Evolutionary conservation across 1,284 basidiomycete genomes (phyloP), one percentile per base, ranked within the genome.

Genomic region (Cutaneotrichosporon sp.): DNA sequence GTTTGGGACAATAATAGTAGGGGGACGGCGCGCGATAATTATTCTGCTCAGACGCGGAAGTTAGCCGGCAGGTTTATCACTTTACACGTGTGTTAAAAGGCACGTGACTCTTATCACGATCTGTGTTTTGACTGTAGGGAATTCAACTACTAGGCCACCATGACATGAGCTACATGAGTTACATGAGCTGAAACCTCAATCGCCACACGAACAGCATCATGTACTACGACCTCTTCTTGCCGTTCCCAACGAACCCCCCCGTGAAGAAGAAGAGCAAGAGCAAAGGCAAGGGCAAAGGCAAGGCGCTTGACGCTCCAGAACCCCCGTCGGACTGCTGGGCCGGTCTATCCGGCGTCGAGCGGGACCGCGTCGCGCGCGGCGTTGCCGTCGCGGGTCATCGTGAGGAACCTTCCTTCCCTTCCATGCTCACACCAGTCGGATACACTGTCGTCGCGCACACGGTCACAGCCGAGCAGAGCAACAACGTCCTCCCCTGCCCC

Each of bases 151-250:
- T 26, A 26, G 26, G 26, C 26, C 26, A 26, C 26, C 26, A 3
- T 36, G 36, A 36, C 36, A 36, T 36, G 36, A 36, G 9, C 36
- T 36, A 26, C 26, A 26, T 26, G 26, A 26, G 26, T 26, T 26
- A 26, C 26, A 26, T 26, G 26, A 3, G 1, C 34, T 36, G 8
- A 13, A 53, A 31, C 16, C 32, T 9, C 13, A n/a, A 18, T 13
- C 14, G 14, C 51, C 10, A 2, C 18, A 34, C 14, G 26, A 18
- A 51, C 50, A 30, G 26, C 5, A 11, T 53, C 53, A 80, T 81
- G 77, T 80, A 77, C 66, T 79, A 73, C 68, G 78, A 81, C 69
- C 76, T 81, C 26, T 78, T 73, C 63, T 57, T 77, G 5, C 76
- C 78, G 18, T 81, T 76, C 67, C 77, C 78, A 0, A 49, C 72